Conservation (phyloP, 2,329 filamentous ascomycete species). For the Ilyonectria robusta region DNA sequence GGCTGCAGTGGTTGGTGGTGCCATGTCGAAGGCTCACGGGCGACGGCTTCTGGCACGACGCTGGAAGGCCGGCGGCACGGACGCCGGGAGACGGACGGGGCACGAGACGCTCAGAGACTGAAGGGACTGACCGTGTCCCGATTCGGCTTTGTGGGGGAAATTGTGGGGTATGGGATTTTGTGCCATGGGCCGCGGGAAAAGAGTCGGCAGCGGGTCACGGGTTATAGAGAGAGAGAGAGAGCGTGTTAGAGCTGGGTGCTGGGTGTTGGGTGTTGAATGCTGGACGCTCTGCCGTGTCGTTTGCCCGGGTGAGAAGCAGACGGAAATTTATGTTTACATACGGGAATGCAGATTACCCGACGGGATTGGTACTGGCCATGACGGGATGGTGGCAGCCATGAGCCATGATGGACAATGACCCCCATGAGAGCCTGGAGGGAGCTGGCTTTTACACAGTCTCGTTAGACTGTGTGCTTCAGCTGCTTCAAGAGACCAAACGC, state of each 20-base stretch:
- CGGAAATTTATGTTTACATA: neutral
- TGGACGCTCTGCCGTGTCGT: neutral
- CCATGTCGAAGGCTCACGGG: constrained; percentile 20
- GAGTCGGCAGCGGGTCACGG: constrained; percentile 24
- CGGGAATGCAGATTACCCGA: neutral
- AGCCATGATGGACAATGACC: neutral
- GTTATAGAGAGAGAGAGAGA: neutral
- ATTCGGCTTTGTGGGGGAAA: constrained; percentile 29
- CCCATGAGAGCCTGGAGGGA: no score
- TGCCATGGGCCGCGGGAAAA: constrained; percentile 30
- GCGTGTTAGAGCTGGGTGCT: neutral
- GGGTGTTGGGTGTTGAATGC: no score
- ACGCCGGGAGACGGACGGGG: neutral
- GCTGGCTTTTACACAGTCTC: neutral
- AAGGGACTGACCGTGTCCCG: constrained; percentile 1
- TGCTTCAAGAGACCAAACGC: neutral
- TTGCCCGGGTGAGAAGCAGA: neutral
- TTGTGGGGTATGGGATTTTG: constrained; percentile 27
- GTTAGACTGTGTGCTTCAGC: neutral
- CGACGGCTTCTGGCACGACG: neutral
- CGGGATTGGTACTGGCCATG: neutral
- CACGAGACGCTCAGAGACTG: constrained; percentile 5
- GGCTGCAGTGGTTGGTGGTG: constrained; percentile 15
- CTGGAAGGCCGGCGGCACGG: neutral
- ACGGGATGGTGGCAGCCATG: neutral